Percentiles rank a stretch among this genome's conserved stretches.
Conservation (phyloP, 495 filamentous ascomycete species). For the Trichoderma virens region DNA sequence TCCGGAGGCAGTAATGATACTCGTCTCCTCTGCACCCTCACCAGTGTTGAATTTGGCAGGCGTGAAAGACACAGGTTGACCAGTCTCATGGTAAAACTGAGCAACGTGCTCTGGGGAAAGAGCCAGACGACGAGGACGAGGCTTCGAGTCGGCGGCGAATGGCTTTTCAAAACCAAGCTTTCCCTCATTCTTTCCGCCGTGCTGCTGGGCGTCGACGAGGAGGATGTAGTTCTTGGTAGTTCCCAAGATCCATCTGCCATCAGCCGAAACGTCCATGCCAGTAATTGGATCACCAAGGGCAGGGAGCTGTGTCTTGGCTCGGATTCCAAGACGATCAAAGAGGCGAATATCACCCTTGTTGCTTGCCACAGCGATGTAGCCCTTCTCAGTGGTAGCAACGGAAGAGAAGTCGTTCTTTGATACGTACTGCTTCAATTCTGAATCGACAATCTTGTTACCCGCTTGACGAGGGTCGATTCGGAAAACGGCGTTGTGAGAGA, state of each 20-base stretch:
- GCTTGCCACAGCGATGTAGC: slow-evolving; percentile 91
- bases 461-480: slow-evolving; percentile 86
- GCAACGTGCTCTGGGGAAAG: slow-evolving; percentile 85
- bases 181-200: slow-evolving; percentile 90
- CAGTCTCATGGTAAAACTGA: slow-evolving; percentile 94
- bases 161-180: slow-evolving; percentile 95
- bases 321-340: slow-evolving; percentile 93
- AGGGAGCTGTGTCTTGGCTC: slow-evolving; percentile 94
- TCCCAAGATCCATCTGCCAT: slow-evolving; percentile 90
- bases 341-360: slow-evolving; percentile 97
- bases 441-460: slow-evolving; percentile 87
- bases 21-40: slow-evolving; percentile 68
- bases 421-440: slow-evolving; percentile 86
- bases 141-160: slow-evolving; percentile 87
- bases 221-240: slow-evolving; percentile 94
- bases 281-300: slow-evolving; percentile 93
- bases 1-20: slow-evolving; percentile 93
- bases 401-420: slow-evolving; percentile 97
- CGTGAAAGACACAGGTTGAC: slow-evolving; percentile 77
- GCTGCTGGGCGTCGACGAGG: slow-evolving; percentile 84
- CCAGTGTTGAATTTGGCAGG: slow-evolving; percentile 92
- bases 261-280: slow-evolving; percentile 86
- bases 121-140: slow-evolving; percentile 83
- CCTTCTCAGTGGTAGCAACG: slow-evolving; percentile 87
- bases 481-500: slow-evolving; percentile 86